Conservation (phyloP, 306 rosid species). For the Quercus mongolica region DNA sequence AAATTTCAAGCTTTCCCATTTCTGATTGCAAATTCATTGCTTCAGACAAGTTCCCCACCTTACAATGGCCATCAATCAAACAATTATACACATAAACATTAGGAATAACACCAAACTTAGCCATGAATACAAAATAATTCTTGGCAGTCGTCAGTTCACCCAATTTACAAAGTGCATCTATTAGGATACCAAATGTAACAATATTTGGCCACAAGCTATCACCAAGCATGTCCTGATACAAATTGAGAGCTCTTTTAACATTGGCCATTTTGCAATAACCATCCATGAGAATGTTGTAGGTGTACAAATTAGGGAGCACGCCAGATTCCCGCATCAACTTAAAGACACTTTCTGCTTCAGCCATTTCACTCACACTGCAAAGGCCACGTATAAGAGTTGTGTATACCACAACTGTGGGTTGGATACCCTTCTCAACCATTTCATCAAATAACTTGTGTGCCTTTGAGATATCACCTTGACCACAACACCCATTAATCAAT, state of each 20-base stretch:
- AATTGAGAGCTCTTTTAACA: conserved; percentile 33
- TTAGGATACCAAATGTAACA: conserved; percentile 50
- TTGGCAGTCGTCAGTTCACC: conserved; percentile 43
- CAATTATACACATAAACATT: conserved; percentile 49
- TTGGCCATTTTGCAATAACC: conserved; percentile 57
- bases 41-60: conserved; percentile 40
- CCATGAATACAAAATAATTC: conserved; percentile 42
- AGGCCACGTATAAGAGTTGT: conserved; percentile 49
- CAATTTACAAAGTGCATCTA: conserved; percentile 53
- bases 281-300: conserved; percentile 63
- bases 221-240: conserved; percentile 39
- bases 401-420: conserved; percentile 44
- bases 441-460: conserved; percentile 52
- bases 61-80: conserved; percentile 60
- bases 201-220: conserved; percentile 51
- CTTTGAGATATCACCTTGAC: conserved; percentile 29
- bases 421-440: conserved; percentile 48
- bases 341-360: conserved; percentile 47
- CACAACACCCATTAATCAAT: conserved; percentile 41
- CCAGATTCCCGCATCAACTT: conserved; percentile 41
- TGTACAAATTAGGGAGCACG: conserved; percentile 52
- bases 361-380: conserved; percentile 45
- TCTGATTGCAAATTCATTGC: conserved; percentile 41
- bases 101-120: conserved; percentile 54
- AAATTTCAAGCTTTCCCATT: conserved; percentile 45